Base-by-base conservation (phyloP, 306 rosid species). In the Nissolia schottii region DNA sequence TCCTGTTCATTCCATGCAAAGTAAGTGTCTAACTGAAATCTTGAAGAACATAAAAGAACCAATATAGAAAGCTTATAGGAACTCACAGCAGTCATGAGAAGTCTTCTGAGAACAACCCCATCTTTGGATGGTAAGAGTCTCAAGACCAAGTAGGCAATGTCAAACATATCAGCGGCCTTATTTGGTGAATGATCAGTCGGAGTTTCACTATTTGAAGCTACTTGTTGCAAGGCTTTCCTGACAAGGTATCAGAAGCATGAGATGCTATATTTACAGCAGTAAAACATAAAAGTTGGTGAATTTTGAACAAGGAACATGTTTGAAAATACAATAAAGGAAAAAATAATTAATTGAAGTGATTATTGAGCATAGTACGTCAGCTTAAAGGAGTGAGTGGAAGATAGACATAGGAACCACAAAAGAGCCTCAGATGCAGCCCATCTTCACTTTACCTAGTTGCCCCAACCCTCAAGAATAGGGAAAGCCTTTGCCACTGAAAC, bases 81-180 rank as follows among this genome's bases (percentile, higher is more conserved):
- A 89, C 98, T 89, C 77, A 94, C 98, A 6, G 89, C 97, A 71
- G 94, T 94, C 96, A 94, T 94, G 74, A 91, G 80, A 71, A 94
- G 98, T 80, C 98, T 88, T 86, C 98, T 86, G 62, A 94, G 87
- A 82, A 81, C 92, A 38, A 78, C 83, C 40, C 98, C 98, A 34
- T 94, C 95, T 72, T 86, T 87, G 59, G 98, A 94, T 32, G 87
- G 86, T 70, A 94, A 79, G 73, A 94, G 84, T 85, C 79, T 86
- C 83, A 91, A 72, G 68, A 94, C 72, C 76, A 94, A 87, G 58
- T 81, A 82, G 7, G 93, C 94, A 79, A 85, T 59, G 40, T 89
- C 94, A 67, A 82, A 74, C 24, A 63, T 78, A 74, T 79, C 79
- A 55, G 76, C 35, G 41, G 80, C 72, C 54, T 73, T 84, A 34